Percentiles rank a stretch among this genome's conserved stretches.
Evolutionary conservation across 164 flowering plant genomes (phyloP).

Genomic region (Vitis rupestris): DNA sequence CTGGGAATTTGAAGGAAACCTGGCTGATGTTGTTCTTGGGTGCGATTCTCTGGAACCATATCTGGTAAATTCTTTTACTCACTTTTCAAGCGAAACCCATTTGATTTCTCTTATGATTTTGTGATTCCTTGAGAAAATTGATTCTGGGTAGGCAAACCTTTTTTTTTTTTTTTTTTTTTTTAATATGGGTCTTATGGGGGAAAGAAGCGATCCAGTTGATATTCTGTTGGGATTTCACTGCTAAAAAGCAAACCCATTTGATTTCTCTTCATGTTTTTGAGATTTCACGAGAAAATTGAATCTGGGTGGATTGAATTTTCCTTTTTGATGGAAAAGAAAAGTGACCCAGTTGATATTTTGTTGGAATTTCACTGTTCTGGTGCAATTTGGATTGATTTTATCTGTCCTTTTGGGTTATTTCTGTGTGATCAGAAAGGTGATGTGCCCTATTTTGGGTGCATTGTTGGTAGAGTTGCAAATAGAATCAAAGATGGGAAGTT

Average conservation of each 20-base stretch:
- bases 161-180: no score
- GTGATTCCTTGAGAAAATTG: background rate
- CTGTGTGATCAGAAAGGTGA: conserved; percentile 31
- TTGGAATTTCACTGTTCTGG: background rate
- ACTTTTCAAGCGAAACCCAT: no score
- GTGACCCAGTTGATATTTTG: background rate
- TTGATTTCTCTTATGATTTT: background rate
- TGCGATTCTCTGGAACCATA: conserved; percentile 47
- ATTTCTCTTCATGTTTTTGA: background rate
- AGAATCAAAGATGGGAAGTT: conserved; percentile 88
- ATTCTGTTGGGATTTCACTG: background rate
- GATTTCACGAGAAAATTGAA: background rate
- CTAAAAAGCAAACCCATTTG: background rate
- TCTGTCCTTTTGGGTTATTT: background rate
- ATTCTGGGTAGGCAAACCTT: no score
- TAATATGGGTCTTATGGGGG: no score
- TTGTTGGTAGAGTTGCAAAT: conserved; percentile 91
- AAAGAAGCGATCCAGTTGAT: background rate
- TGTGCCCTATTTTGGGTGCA: conserved; percentile 48
- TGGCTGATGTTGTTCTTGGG: conserved; percentile 50
- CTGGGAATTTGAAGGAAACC: conserved; percentile 25
- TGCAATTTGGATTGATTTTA: background rate
- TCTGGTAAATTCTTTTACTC: conserved; percentile 20
- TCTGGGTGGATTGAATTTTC: background rate
- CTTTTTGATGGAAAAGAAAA: background rate